Evolutionary conservation across 805 yeast species (phyloP).

Genomic region (Zygoascus bituminiphila): DNA sequence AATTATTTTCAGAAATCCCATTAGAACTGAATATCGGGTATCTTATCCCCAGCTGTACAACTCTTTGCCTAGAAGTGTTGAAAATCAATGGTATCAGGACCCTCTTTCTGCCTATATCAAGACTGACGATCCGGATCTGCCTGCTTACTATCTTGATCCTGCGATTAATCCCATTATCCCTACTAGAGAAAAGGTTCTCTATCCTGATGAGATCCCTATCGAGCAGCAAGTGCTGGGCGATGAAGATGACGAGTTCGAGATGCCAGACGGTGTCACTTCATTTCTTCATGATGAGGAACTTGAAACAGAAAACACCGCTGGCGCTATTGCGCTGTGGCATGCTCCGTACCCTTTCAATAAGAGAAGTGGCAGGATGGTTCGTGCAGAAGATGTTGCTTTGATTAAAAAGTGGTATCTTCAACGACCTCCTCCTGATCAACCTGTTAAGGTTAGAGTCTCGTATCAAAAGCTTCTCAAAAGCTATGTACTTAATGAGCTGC

Average conservation of each 20-base stretch:
- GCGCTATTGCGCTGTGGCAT: constrained; percentile 61
- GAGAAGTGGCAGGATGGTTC: constrained; percentile 57
- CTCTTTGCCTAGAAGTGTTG: constrained; percentile 60
- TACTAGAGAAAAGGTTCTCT: constrained; percentile 15
- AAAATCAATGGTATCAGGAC: constrained; percentile 53
- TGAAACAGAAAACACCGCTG: constrained; percentile 37
- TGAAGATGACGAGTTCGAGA: constrained; percentile 34
- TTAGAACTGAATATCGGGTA: constrained; percentile 75
- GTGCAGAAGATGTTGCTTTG: constrained; percentile 87
- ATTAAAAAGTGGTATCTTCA: constrained; percentile 76
- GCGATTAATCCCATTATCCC: constrained; percentile 46
- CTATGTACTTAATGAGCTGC: constrained; percentile 64
- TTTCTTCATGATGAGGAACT: constrained; percentile 37
- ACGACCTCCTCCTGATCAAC: constrained; percentile 49
- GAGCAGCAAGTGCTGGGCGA: constrained; percentile 20
- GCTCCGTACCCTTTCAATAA: constrained; percentile 83
- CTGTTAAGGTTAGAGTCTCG: constrained; percentile 75
- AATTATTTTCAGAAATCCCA: constrained; percentile 67
- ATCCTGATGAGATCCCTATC: constrained; percentile 8
- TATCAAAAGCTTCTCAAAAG: constrained; percentile 82
- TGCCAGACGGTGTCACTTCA: constrained; percentile 33
- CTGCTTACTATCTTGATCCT: constrained; percentile 50
- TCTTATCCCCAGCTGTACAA: constrained; percentile 85
- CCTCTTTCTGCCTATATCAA: constrained; percentile 47
- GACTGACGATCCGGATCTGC: constrained; percentile 40